Conservation (phyloP, 441 rosid genomes). For the Pelargonium australe region DNA sequence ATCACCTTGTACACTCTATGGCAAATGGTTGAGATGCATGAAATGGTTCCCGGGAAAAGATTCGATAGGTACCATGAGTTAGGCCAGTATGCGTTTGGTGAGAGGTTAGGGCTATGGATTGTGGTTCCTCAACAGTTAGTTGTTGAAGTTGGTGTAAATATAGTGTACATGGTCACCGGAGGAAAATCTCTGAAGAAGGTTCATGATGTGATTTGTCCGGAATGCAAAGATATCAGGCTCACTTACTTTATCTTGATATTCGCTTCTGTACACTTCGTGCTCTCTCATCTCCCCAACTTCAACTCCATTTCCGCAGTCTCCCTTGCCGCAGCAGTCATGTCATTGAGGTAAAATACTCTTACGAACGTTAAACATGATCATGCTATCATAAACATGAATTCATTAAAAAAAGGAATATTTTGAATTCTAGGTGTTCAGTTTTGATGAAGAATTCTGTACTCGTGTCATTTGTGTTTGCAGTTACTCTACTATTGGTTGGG, state of each 20-base stretch:
- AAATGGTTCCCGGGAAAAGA: constrained; percentile 64
- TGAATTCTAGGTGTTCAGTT: neutral
- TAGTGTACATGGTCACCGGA: constrained; percentile 77
- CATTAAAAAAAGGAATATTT: no score
- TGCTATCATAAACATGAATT: no score
- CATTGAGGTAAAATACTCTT: constrained; percentile 38
- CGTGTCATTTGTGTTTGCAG: constrained; percentile 25
- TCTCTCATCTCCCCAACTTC: constrained; percentile 70
- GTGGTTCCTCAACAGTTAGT: constrained; percentile 70
- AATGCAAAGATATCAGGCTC: constrained; percentile 43
- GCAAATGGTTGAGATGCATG: constrained; percentile 95
- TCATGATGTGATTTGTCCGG: constrained; percentile 46
- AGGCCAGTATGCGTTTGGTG: constrained; percentile 67
- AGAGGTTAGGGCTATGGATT: constrained; percentile 72
- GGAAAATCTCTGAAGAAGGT: constrained; percentile 78
- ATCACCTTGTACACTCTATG: constrained; percentile 69
- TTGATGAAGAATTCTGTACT: neutral
- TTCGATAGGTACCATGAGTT: constrained; percentile 82
- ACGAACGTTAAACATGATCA: neutral
- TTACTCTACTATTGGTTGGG: constrained; percentile 71
- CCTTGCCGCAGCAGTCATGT: constrained; percentile 73
- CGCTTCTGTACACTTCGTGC: constrained; percentile 56
- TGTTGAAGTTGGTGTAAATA: constrained; percentile 59
- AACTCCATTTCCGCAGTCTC: constrained; percentile 60
- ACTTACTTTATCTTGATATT: constrained; percentile 66